Evolutionary conservation across 208 protist genomes (phyloP).

Genomic region (Porcisia deanei): DNA sequence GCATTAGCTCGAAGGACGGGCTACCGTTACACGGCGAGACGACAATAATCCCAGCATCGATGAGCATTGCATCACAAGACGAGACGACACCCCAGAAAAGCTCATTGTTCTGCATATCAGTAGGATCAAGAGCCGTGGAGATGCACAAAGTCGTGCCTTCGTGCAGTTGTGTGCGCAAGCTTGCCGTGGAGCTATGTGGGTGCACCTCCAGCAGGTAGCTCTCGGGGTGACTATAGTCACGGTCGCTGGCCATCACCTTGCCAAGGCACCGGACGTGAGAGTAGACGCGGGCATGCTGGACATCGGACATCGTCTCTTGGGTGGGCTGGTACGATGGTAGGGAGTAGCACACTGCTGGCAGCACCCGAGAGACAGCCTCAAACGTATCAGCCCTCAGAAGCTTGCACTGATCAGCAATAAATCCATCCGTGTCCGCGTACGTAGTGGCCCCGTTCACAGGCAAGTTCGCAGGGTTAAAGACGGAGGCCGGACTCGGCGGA

Average conservation of each 20-base stretch:
- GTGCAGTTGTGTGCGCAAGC: conserved; percentile 50
- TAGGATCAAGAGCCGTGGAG: conserved; percentile 64
- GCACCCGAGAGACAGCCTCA: conserved; percentile 65
- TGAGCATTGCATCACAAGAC: conserved; percentile 56
- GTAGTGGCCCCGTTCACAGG: conserved; percentile 53
- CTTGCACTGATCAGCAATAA: conserved; percentile 73
- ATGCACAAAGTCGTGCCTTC: conserved; percentile 84
- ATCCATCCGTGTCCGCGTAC: conserved; percentile 56
- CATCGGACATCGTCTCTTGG: conserved; percentile 59
- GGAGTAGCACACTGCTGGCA: conserved; percentile 68
- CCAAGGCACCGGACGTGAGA: conserved; percentile 67
- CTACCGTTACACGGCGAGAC: conserved; percentile 66
- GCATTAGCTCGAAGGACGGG: conserved; percentile 53
- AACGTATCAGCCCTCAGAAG: conserved; percentile 90
- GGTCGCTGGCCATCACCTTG: conserved; percentile 69
- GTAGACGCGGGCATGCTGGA: conserved; percentile 74
- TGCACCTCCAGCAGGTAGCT: conserved; percentile 82
- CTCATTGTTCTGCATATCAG: conserved; percentile 43
- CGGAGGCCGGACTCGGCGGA: conserved; percentile 52
- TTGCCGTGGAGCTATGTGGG: conserved; percentile 52
- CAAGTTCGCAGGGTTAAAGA: conserved; percentile 67
- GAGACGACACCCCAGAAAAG: conserved; percentile 88
- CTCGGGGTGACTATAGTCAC: conserved; percentile 63
- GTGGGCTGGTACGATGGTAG: conserved; percentile 58
- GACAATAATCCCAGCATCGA: conserved; percentile 59